Base-by-base conservation (phyloP, 768 basidiomycete genomes). In the Lactarius sp. region DNA sequence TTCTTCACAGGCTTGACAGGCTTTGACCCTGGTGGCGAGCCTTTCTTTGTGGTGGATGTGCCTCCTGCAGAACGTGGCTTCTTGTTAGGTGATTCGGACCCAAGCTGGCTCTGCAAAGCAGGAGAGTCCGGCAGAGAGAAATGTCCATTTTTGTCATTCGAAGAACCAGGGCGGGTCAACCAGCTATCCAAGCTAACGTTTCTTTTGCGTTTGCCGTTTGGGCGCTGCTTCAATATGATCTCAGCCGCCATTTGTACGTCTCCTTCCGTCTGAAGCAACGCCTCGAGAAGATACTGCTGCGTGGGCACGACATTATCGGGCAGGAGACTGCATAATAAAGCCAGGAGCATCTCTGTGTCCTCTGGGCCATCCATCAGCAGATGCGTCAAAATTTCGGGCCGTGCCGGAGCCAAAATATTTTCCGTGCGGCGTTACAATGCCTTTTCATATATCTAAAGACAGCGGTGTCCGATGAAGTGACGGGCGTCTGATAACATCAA, bases 121-220 rank as follows among this genome's bases (percentile, higher is more conserved):
- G 54, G 34, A 33, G 8, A 3, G 51, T 53, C 59, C 20, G 53
- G 44, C 2, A 61, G 44, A 36, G 59, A 53, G 2, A 55, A 36
- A 22, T 49, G 47, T 16, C 16, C 41, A 4, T 54, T 16, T 22
- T 41, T 33, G n/a, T 47, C 52, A 4, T 34, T 47, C 1, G 63
- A 70, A 37, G 73, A 72, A 13, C 71, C 63, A 52, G 31, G 71
- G 59, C 20, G 69, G 22, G 52, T 71, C 74, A 90, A 69, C 89
- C 90, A 91, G 41, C 65, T 69, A 52, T 82, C 79, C 53, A 91
- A 71, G 60, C 76, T 76, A 6, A 60, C 64, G n/a, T 70, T 69
- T 34, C 77, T 73, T 64, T 83, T 83, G 60, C 84, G 78, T 73
- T 84, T 87, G 49, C 47, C 12, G 16, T 33, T 53, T 27, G 27